Base-by-base conservation (phyloP, 2,329 filamentous ascomycete genomes). In the Penicillium griseofulvum region DNA sequence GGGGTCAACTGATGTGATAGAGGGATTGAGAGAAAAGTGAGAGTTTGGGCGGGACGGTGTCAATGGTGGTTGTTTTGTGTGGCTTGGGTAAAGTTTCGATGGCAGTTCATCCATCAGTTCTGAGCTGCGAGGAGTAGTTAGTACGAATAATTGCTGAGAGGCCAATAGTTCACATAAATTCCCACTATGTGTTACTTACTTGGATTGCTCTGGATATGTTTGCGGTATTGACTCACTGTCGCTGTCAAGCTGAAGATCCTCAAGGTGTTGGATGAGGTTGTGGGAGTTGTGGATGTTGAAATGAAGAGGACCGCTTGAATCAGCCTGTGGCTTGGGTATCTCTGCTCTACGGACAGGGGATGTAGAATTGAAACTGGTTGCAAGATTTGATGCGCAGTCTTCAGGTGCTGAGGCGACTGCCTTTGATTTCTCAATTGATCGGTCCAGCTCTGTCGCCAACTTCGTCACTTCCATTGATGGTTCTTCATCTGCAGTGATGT, bases 181-280 rank as follows among this genome's bases (percentile, higher is more conserved):
- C 17, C 22, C 22, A 29, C 38, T 31, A 2, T 49, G 39, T 31
- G 28, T 49, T 50, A 51, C 61, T 41, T 63, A 71, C 69, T 52
- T 52, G 45, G 55, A 41, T 22, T 57, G 37, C 16, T 61, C 55
- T 42, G 60, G 50, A 34, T 61, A 56, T 10, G 62, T 54, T 37
- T 68, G 60, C 12, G 51, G 50, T 11, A 51, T 55, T 43, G 60
- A 39, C 11, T 66, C 63, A 60, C 63, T 51, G 29, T 68, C 59
- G 22, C 51, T 50, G 43, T 65, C 61, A 7, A 68, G 31, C 3
- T 51, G 58, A 48, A 69, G 45, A 36, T 57, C 34, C 36, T 61
- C 56, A 49, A 66, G 57, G 34, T 64, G 62, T 46, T 65, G 61
- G 19, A 63, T 56, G 19, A 69, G 52, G 9, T 65, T 31, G 8